These are phyloP conservation scores for Hymenotorrendiella dingleyae DNA, from an alignment of 2,329 filamentous ascomycete genomes.

Conservation along the genomic window DNA sequence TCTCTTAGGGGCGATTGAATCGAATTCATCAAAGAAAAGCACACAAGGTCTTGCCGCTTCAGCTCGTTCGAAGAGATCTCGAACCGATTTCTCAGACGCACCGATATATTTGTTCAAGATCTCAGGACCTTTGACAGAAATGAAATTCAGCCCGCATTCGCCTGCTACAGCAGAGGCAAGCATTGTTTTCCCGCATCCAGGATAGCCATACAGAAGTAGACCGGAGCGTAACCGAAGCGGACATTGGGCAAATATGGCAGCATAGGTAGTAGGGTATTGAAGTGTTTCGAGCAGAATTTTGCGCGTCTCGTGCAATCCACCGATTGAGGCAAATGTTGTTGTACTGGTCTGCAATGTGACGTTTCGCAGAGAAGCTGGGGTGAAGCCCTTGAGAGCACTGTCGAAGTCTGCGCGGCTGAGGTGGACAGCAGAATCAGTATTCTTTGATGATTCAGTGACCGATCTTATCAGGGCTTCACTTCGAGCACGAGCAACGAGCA, in stretches of 20 bases:
- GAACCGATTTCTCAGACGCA: constrained; percentile 90
- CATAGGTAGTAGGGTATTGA: constrained; percentile 96
- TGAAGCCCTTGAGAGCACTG: constrained; percentile 83
- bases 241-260: constrained; percentile 94
- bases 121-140: constrained; percentile 95
- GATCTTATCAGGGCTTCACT: constrained; percentile 90
- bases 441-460: constrained; percentile 44
- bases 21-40: constrained; percentile 97
- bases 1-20: constrained; percentile 93
- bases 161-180: constrained; percentile 95
- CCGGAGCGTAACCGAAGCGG: constrained; percentile 91
- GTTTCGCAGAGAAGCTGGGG: constrained; percentile 87
- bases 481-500: constrained; percentile 79
- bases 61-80: constrained; percentile 90
- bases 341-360: constrained; percentile 90
- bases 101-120: constrained; percentile 99
- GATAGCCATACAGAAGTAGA: constrained; percentile 87
- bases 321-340: constrained; percentile 88
- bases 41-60: constrained; percentile 88
- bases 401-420: constrained; percentile 74
- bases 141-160: constrained; percentile 97
- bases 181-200: constrained; percentile 93
- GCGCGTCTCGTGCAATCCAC: constrained; percentile 78
- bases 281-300: constrained; percentile 91
- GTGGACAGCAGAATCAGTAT: constrained; percentile 48